Base-by-base conservation (phyloP, 768 basidiomycete genomes). In the Roridomyces roridus region DNA sequence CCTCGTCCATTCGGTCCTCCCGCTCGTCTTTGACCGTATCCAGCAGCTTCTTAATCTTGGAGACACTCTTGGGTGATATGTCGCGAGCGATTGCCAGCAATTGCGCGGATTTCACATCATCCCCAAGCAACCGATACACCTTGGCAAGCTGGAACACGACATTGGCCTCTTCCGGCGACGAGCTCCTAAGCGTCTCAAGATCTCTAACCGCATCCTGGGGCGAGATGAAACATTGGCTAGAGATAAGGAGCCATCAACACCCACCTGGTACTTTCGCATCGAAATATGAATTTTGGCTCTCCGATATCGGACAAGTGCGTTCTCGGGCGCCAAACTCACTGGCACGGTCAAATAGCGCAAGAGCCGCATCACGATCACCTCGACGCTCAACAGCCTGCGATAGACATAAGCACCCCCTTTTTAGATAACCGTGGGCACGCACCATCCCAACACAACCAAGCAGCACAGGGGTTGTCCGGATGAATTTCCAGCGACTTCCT, bases 361-460 rank as follows among this genome's bases (percentile, higher is more conserved):
- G 82, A 15, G 96, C 96, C 47, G 80, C 84, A 60, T 84, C 82
- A 65, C 85, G 82, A 68, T 94, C 85, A 48, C 89, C 89, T 52
- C 89, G 84, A 73, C 92, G 84, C 75, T 98, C 96, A 62, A 94
- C 85, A 51, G 93, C 89, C 95, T 98, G 75, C 43, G 60, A 70
- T 45, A 60, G 62, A 69, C 45, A 55, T 59, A 46, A 59, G 55
- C 55, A 21, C 10, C 23, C 20, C 12, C 46, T 45, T 61, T 65
- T 57, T 55, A 57, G 53, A 57, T 41, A 37, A 70, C 40, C 31
- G 31, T 8, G 18, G 57, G 20, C 61, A 85, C 94, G 73, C 67
- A 97, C 96, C 87, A 94, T 91, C 44, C 94, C 97, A 68, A 98
- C 90, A 72, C 96, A 98, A 67, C 94, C 95, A 56, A 96, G 77